A percentile compares a stretch with the other conserved stretches of the same genome.
These are phyloP conservation scores for Saccharomyces mikatae DNA, from an alignment of 805 yeast species.

Conservation along the genomic window DNA sequence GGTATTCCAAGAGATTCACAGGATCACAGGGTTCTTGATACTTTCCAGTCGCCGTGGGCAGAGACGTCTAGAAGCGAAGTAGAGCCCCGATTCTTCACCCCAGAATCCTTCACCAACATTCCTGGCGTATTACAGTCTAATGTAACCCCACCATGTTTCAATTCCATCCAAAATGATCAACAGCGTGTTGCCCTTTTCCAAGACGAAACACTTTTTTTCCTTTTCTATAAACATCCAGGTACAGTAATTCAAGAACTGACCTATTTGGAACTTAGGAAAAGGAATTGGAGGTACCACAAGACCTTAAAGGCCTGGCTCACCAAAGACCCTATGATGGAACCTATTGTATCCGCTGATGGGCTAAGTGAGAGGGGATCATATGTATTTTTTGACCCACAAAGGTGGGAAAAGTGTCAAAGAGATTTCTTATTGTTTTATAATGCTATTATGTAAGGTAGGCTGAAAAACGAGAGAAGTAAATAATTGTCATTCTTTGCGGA, in stretches of 20 bases:
- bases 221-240: conserved; percentile 87
- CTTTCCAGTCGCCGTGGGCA: conserved; percentile 89
- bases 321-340: conserved; percentile 84
- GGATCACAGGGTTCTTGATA: conserved; percentile 31
- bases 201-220: conserved; percentile 88
- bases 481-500: neutral
- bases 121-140: conserved; percentile 26
- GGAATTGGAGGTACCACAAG: conserved; percentile 97
- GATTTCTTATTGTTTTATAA: conserved; percentile 55
- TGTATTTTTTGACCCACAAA: conserved; percentile 88
- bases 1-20: conserved; percentile 23
- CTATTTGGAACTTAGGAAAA: conserved; percentile 77
- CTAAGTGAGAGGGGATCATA: conserved; percentile 84
- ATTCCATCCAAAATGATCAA: conserved; percentile 30
- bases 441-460: conserved; percentile 42
- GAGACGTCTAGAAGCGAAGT: conserved; percentile 87
- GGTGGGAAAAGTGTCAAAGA: conserved; percentile 89
- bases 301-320: conserved; percentile 95
- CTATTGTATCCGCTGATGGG: conserved; percentile 67
- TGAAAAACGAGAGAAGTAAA: neutral
- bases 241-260: conserved; percentile 91
- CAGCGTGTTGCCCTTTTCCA: conserved; percentile 56
- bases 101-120: conserved; percentile 42
- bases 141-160: conserved; percentile 27
- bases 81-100: conserved; percentile 70